A percentile compares a stretch with the other conserved stretches of the same genome.
Evolutionary conservation across 1,139 yeast species (phyloP).

Genomic region (Pichia sp.): DNA sequence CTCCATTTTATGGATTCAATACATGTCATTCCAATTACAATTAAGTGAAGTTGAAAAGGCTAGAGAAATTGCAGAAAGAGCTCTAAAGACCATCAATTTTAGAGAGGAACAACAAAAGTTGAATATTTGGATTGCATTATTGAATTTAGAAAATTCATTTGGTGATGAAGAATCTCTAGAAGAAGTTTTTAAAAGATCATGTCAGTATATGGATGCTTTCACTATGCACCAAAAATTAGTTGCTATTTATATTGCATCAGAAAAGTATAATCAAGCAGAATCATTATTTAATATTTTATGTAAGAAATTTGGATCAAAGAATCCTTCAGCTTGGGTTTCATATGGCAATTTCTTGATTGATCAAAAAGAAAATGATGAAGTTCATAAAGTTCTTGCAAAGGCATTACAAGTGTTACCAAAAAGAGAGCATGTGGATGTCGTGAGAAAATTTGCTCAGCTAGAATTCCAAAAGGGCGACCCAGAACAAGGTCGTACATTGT

Average conservation of each 20-base stretch:
- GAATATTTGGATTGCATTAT: slow-evolving; percentile 92
- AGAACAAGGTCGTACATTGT: slow-evolving; percentile 90
- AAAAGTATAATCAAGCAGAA: slow-evolving; percentile 64
- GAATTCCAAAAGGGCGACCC: slow-evolving; percentile 83
- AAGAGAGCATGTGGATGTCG: slow-evolving; percentile 72
- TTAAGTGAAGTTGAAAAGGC: slow-evolving; percentile 92
- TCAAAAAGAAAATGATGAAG: slow-evolving; percentile 48
- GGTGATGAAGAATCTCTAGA: slow-evolving; percentile 81
- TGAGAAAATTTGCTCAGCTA: slow-evolving; percentile 80
- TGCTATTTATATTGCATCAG: slow-evolving; percentile 68
- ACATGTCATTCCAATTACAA: slow-evolving; percentile 96
- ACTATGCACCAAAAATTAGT: slow-evolving; percentile 75
- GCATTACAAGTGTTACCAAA: slow-evolving; percentile 71
- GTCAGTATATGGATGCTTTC: slow-evolving; percentile 86
- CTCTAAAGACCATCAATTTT: slow-evolving; percentile 80
- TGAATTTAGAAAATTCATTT: slow-evolving; percentile 89
- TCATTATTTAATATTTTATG: slow-evolving; percentile 57
- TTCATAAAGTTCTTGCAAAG: slow-evolving; percentile 63
- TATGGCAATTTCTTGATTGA: slow-evolving; percentile 73
- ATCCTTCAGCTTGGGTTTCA: slow-evolving; percentile 66
- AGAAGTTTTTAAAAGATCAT: slow-evolving; percentile 71
- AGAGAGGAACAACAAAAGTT: slow-evolving; percentile 91
- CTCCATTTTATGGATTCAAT: slow-evolving; percentile 93
- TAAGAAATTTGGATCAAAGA: slow-evolving; percentile 72
- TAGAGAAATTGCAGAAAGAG: slow-evolving; percentile 87